These are phyloP conservation scores for Aspergillus baeticus DNA, from an alignment of 495 filamentous ascomycete species.

Conservation along the genomic window DNA sequence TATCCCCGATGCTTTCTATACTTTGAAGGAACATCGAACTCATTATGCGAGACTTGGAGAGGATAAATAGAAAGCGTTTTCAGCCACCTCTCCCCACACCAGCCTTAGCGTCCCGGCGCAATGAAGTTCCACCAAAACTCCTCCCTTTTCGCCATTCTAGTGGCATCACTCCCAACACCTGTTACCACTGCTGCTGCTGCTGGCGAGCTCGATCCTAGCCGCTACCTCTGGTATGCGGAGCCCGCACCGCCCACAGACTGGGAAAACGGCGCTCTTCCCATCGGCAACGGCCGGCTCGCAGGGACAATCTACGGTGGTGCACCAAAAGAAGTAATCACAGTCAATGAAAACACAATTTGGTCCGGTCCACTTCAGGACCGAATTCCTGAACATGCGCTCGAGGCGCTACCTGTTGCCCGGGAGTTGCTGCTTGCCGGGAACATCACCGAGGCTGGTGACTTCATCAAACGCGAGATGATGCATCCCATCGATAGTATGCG, in stretches of 20 bases:
- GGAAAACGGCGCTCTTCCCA: constrained; percentile 15
- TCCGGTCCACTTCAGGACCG: constrained; percentile 38
- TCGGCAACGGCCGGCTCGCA: constrained; percentile 49
- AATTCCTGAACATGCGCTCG: constrained; percentile 28
- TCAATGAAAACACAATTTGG: constrained; percentile 52
- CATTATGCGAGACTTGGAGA: too few species aligned
- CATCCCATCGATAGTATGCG: constrained; percentile 28
- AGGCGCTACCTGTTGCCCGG: constrained; percentile 24
- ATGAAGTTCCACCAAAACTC: too few species aligned
- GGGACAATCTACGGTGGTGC: constrained; percentile 38
- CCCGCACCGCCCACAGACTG: neutral
- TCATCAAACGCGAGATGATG: constrained; percentile 28
- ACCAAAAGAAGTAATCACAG: constrained; percentile 30
- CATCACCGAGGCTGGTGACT: constrained; percentile 31
- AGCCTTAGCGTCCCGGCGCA: too few species aligned
- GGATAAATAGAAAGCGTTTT: neutral
- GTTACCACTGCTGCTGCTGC: too few species aligned
- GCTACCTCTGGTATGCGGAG: neutral
- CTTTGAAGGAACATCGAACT: too few species aligned
- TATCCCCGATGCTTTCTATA: too few species aligned
- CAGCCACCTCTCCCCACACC: neutral
- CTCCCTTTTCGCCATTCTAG: too few species aligned
- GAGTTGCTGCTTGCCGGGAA: constrained; percentile 32
- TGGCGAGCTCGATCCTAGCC: neutral
- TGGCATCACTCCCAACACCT: too few species aligned